A percentile compares a stretch with the other conserved stretches of the same genome.
Conservation (phyloP, 192 early-diverging fungal genomes). For the Gaertneriomyces sp. region DNA sequence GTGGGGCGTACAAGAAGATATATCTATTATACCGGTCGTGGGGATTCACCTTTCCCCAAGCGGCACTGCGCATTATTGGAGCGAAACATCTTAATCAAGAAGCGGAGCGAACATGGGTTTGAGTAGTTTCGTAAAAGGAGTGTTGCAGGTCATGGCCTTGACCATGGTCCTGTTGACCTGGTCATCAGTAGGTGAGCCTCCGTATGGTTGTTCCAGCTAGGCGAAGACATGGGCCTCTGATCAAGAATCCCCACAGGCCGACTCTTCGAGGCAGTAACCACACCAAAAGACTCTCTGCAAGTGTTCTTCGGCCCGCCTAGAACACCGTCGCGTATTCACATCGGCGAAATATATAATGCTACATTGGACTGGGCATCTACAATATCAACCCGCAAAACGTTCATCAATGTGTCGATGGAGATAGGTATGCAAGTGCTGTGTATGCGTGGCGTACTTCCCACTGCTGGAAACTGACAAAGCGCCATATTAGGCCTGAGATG, state of each 20-base stretch:
- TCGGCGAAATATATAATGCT: slow-evolving; percentile 29
- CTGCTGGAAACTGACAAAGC: background rate
- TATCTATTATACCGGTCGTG: background rate
- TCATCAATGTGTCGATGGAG: slow-evolving; percentile 19
- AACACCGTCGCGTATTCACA: slow-evolving; percentile 24
- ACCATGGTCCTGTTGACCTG: slow-evolving; percentile 26
- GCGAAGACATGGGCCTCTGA: background rate
- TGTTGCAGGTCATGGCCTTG: slow-evolving; percentile 26
- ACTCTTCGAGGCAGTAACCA: slow-evolving; percentile 11
- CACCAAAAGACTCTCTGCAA: slow-evolving; percentile 13
- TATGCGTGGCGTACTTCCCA: background rate
- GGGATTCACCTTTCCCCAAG: background rate
- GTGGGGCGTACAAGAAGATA: background rate
- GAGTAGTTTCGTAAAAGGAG: background rate
- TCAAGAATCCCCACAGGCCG: slow-evolving; percentile 8
- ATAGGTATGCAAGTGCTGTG: background rate
- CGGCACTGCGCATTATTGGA: background rate
- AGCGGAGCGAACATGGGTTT: no score
- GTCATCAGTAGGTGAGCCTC: slow-evolving; percentile 22
- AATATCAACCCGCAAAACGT: slow-evolving; percentile 24
- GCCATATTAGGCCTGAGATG: background rate
- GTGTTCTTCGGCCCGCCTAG: slow-evolving; percentile 25
- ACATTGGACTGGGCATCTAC: slow-evolving; percentile 20
- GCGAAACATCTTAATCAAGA: background rate
- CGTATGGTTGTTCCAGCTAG: background rate